These are phyloP conservation scores for Leccinum barrowsii DNA, from an alignment of 768 basidiomycete genomes.

Conservation along the genomic window DNA sequence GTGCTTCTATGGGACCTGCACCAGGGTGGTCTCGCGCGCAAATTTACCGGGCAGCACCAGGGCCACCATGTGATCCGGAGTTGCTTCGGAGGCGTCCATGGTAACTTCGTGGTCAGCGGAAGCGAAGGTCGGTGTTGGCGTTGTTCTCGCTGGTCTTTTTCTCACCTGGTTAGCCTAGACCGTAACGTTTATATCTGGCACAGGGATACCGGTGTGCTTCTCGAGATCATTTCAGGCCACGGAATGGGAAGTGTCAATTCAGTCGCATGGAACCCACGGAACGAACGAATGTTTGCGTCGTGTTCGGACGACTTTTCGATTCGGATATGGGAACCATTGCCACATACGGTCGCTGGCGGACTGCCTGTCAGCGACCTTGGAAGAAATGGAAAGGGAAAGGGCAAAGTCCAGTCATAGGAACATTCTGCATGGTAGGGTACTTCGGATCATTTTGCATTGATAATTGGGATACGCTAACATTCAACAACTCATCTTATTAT, in stretches of 20 bases:
- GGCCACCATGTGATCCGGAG: constrained; percentile 33
- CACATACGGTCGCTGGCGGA: constrained; percentile 18
- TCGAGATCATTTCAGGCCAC: constrained; percentile 88
- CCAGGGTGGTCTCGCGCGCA: constrained; percentile 65
- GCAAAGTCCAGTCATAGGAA: constrained; percentile 51
- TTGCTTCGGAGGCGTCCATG: constrained; percentile 89
- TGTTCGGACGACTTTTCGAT: constrained; percentile 92
- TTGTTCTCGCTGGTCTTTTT: not conserved
- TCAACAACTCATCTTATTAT: constrained; percentile 24
- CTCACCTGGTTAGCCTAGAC: constrained; percentile 49
- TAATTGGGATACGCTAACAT: constrained; percentile 26
- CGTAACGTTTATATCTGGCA: constrained; percentile 96
- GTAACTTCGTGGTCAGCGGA: constrained; percentile 87
- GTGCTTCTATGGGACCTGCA: constrained; percentile 84
- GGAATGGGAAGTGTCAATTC: constrained; percentile 89
- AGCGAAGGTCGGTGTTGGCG: constrained; percentile 73
- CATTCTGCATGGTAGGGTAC: constrained; percentile 17
- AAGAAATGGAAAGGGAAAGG: constrained; percentile 60
- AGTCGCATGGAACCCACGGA: constrained; percentile 92
- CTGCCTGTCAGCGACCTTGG: constrained; percentile 17
- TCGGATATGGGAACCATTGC: constrained; percentile 77
- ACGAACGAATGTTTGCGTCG: constrained; percentile 90
- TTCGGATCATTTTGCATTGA: constrained; percentile 26
- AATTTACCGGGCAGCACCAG: constrained; percentile 84
- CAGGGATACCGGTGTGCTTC: constrained; percentile 71